These are phyloP conservation scores for Litchi chinensis DNA, from an alignment of 345 rosid species.

Conservation along the genomic window DNA sequence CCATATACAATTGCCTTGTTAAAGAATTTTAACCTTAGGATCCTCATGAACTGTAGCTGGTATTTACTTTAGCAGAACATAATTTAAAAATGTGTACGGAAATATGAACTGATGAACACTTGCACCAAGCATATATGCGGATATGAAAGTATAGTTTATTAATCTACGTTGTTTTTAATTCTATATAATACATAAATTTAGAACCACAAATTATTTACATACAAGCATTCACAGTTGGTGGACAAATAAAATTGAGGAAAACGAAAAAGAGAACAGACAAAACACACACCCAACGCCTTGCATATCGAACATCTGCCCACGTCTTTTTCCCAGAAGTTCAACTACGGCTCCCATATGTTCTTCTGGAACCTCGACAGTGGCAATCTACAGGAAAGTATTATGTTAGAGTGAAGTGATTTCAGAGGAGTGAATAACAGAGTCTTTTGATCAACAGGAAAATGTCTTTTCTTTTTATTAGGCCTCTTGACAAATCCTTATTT, in stretches of 20 bases:
- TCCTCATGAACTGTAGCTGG: not conserved
- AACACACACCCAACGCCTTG: conserved; percentile 72
- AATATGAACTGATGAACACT: not conserved
- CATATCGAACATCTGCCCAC: conserved; percentile 97
- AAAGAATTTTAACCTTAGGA: not conserved
- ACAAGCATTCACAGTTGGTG: not conserved
- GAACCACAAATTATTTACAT: conserved; percentile 6
- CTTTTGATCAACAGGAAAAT: not conserved
- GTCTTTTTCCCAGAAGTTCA: conserved; percentile 96
- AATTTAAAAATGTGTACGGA: not conserved
- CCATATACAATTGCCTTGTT: too few species aligned
- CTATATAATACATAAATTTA: not conserved
- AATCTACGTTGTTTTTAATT: not conserved
- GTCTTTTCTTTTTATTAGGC: not conserved
- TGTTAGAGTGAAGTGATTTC: conserved; percentile 6
- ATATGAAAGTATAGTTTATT: not conserved
- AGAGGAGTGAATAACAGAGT: not conserved
- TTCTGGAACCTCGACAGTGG: conserved; percentile 96
- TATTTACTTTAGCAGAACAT: not conserved
- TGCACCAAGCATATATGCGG: not conserved
- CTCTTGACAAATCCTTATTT: conserved; percentile 5
- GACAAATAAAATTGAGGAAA: not conserved
- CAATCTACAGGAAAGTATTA: conserved; percentile 54
- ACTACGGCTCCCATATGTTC: conserved; percentile 92
- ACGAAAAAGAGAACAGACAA: not conserved